Evolutionary conservation across 179 eudicot species (phyloP), one percentile per base, ranked within the genome.

Genomic region (Amaranthus tricolor): DNA sequence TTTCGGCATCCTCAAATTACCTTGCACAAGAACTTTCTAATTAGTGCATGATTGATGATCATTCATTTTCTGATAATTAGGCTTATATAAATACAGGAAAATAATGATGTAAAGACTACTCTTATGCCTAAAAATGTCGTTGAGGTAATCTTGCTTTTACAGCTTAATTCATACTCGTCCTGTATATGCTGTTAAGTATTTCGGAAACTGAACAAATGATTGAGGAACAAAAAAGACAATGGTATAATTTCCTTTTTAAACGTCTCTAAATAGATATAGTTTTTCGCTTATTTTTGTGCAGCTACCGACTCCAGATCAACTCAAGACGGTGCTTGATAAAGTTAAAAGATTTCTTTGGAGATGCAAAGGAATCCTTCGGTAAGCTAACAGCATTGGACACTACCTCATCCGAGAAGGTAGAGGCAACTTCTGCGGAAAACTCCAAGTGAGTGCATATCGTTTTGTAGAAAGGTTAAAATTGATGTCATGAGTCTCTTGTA

Each of bases 311-410:
- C 76, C 64, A 78, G 99, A 90, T 51, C 73, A 95, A 82, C 96
- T 95, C 21, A 92, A 87, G 88, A 90, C 97, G 47, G 99, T 95
- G 77, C 58, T 92, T 48, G 99, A 95, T 72, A 92, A 95, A 65
- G 99, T 92, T 71, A 85, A n/a, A 85, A 74, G 98, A 92, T 82
- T 92, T 92, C 84, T 89, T 92, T 55, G 98, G 98, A 59, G 88
- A 88, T 73, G 94, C 96, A 48, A 90, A 90, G 77, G 96, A 95
- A 82, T 95, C 99, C 14, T 95, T 95, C 47, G 97, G 99, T 57
- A 95, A 95, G 82, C 43, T 92, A 40, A 74, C 96, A 43, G 52
- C 89, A 53, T 24, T 94, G 73, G 78, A 84, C 78, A 54, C 86
- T 17, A 60, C 81, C 3, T 60, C 85, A 45, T 45, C 86, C 6